Evolutionary conservation across 139 green algal species (phyloP), one percentile per base, ranked within the genome.

Genomic region (Limnomonas spitsbergensis): DNA sequence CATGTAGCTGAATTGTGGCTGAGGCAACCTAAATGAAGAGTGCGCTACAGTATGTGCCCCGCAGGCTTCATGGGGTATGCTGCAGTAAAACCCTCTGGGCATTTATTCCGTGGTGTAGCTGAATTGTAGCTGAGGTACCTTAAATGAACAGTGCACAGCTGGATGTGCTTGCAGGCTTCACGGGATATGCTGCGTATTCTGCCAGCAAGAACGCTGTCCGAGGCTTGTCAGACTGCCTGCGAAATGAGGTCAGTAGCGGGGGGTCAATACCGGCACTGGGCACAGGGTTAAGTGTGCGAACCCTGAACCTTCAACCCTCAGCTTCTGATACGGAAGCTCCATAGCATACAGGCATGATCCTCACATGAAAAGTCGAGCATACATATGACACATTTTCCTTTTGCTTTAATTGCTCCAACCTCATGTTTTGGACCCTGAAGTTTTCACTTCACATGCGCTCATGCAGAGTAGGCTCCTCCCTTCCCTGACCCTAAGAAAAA

Each of bases 161-260:
- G 4, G 38, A 6, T 2, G 2, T 6, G 37, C 29, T 26, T 75
- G 27, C 78, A 90, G 87, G 89, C 29, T 79, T 93, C 42, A 76
- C 82, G 24, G 92, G 92, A 6, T 96, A 93, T 80, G 67, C 68
- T 26, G 84, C 87, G 0, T 97, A 97, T 78, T 83, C 84, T 2
- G 87, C 91, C 29, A 90, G 84, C 77, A 97, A 97, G 85, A 94
- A 88, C 81, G 93, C 93, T 4, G 74, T 97, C 26, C 83, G 91
- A 31, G 92, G 93, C 0, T 84, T 97, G 61, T 90, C 89, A 42
- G 93, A 97, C 77, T 91, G 82, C 70, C 80, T 97, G 36, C 75
- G 90, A 0, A 96, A 94, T 71, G 93, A 97, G 88, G 87, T 94
- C 36, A 36, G 69, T 14, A 20, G 1, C 1, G 66, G 26, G 69